Conservation (phyloP, 1,284 basidiomycete genomes). For the Ceraceosorus guamensis region DNA sequence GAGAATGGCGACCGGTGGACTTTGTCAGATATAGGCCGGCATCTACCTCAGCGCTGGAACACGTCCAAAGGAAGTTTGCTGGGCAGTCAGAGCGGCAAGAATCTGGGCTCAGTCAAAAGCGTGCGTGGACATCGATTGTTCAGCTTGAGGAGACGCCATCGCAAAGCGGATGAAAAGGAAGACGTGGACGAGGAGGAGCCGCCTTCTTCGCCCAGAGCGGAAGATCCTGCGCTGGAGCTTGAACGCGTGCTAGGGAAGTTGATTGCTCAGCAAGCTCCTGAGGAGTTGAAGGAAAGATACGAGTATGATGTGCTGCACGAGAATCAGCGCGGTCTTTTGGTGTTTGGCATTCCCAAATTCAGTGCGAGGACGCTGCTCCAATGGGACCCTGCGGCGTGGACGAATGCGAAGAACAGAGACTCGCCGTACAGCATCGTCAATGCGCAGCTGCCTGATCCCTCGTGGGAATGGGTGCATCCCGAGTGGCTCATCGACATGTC, state of each 20-base stretch:
- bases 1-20: constrained; percentile 2
- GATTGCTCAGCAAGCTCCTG: constrained; percentile 25
- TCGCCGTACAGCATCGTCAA: constrained; percentile 42
- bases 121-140: constrained; percentile 19
- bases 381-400: constrained; percentile 45
- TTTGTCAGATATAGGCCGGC: not conserved
- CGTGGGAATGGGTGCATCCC: constrained; percentile 46
- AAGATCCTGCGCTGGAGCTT: constrained; percentile 24
- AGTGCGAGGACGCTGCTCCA: constrained; percentile 38
- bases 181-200: not conserved
- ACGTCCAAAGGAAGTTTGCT: constrained; percentile 14
- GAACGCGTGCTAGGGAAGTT: constrained; percentile 28
- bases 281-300: constrained; percentile 23
- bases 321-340: constrained; percentile 43
- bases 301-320: constrained; percentile 47
- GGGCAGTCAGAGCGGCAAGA: constrained; percentile 10
- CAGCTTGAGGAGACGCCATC: constrained; percentile 8
- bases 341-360: constrained; percentile 46
- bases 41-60: constrained; percentile 12
- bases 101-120: constrained; percentile 19
- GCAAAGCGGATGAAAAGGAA: not conserved
- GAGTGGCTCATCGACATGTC: constrained; percentile 48
- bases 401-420: constrained; percentile 22
- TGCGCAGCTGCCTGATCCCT: constrained; percentile 44
- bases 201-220: not conserved